Conservation (phyloP, 768 basidiomycete genomes). For the Russula dissimulans region DNA sequence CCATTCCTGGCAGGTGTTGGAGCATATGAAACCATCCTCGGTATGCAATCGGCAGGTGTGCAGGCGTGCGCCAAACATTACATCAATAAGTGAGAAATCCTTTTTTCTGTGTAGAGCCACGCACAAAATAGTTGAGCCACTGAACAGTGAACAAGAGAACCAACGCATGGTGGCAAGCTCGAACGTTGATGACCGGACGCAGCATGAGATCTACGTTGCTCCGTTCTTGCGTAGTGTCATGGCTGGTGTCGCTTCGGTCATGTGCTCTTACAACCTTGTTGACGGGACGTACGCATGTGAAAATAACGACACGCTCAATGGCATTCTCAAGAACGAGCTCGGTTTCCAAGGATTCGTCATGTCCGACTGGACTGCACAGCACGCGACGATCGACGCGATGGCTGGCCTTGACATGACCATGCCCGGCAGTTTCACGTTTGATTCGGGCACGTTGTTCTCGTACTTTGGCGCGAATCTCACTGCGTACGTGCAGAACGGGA, state of each 20-base stretch:
- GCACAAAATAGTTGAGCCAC: not conserved
- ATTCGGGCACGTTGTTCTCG: constrained; percentile 30
- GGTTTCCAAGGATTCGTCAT: constrained; percentile 74
- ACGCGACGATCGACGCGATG: constrained; percentile 49
- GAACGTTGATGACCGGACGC: constrained; percentile 70
- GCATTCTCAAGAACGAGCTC: constrained; percentile 64
- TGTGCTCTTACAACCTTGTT: constrained; percentile 69
- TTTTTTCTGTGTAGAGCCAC: constrained; percentile 31
- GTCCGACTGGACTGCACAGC: constrained; percentile 65
- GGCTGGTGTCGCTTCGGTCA: constrained; percentile 64
- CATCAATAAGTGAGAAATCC: constrained; percentile 54
- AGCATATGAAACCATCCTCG: constrained; percentile 75
- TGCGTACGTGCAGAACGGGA: constrained; percentile 58
- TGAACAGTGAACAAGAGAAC: constrained; percentile 57
- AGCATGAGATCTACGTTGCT: constrained; percentile 66
- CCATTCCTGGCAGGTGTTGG: constrained; percentile 75
- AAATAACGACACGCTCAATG: constrained; percentile 60
- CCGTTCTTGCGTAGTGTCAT: constrained; percentile 62
- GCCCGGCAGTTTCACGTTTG: constrained; percentile 46
- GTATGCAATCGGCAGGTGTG: constrained; percentile 69
- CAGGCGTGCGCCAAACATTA: constrained; percentile 84
- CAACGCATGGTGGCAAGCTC: constrained; percentile 46
- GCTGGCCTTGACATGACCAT: constrained; percentile 61
- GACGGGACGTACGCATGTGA: constrained; percentile 71
- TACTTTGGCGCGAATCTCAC: constrained; percentile 67